A percentile compares a stretch with the other conserved stretches of the same genome.
phyloP scores from a whole-genome alignment of 768 basidiomycete genomes.

The Suillus brevipes region DNA sequence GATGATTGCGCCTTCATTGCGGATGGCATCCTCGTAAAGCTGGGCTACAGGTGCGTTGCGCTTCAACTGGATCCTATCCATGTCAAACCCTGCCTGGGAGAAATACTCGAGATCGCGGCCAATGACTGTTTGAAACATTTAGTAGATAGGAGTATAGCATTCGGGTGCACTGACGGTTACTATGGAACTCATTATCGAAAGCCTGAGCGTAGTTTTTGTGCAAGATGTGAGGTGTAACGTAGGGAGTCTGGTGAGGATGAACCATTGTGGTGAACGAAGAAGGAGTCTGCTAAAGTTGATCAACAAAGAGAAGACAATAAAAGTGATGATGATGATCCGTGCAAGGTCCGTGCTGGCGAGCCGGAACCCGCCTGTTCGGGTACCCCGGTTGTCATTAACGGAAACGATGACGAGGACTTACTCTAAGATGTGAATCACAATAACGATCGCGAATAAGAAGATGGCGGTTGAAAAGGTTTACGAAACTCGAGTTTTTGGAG shows the following conservation, averaged over 20 bases:
- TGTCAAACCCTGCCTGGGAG: constrained; percentile 99
- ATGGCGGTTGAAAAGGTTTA: constrained; percentile 7
- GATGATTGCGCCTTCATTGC: constrained; percentile 98
- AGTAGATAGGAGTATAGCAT: constrained; percentile 9
- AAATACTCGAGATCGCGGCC: constrained; percentile 94
- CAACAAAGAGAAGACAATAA: constrained; percentile 24
- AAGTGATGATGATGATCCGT: constrained; percentile 10
- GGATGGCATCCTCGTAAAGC: constrained; percentile 97
- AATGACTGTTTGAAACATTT: constrained; percentile 57
- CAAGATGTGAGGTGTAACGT: constrained; percentile 87
- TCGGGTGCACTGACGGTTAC: constrained; percentile 51
- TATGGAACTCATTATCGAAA: constrained; percentile 60
- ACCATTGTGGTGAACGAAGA: constrained; percentile 49
- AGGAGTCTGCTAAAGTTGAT: constrained; percentile 6
- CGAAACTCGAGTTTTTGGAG: background rate
- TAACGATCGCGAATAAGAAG: constrained; percentile 7
- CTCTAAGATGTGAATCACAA: constrained; percentile 14
- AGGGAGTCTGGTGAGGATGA: constrained; percentile 72
- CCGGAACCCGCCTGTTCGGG: constrained; percentile 1
- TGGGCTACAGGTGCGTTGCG: constrained; percentile 88
- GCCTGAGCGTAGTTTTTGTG: constrained; percentile 84
- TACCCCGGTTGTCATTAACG: background rate
- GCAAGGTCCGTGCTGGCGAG: constrained; percentile 5
- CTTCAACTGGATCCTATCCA: constrained; percentile 95
- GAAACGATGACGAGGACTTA: constrained; percentile 15